Evolutionary conservation across 164 flowering plant species (phyloP).

Genomic region (Umbilicus rupestris): DNA sequence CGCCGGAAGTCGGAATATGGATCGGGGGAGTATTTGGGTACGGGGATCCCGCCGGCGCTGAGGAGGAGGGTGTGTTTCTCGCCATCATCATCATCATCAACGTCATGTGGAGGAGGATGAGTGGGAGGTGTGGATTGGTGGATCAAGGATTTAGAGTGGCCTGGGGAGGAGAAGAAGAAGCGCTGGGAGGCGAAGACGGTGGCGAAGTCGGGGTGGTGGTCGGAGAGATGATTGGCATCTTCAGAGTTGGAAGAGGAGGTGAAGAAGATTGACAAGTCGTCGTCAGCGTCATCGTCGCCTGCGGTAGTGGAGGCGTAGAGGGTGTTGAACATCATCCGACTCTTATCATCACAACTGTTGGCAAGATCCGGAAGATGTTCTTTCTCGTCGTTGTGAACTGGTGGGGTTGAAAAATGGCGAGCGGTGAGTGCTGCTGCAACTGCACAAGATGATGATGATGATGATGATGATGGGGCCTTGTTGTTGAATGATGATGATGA

Average conservation of each 20-base stretch:
- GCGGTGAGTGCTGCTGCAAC: background rate
- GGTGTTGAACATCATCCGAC: no score
- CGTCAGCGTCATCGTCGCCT: background rate
- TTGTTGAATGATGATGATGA: no score
- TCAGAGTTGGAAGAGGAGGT: background rate
- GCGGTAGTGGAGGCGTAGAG: background rate
- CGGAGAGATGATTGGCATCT: background rate
- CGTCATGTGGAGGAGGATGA: no score
- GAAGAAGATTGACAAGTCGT: background rate
- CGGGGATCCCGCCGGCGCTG: background rate
- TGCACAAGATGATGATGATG: no score
- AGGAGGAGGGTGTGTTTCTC: background rate
- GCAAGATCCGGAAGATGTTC: background rate
- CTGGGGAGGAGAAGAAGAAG: slow-evolving; percentile 3
- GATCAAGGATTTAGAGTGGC: background rate
- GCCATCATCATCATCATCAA: background rate
- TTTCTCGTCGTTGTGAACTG: background rate
- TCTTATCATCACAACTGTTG: no score
- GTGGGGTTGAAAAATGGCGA: background rate
- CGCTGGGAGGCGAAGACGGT: background rate
- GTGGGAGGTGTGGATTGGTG: background rate
- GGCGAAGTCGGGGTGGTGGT: background rate
- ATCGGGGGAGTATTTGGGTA: background rate
- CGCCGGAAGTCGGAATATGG: background rate
- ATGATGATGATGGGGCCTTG: background rate